Evolutionary conservation across 805 yeast species (phyloP), one percentile per base, ranked within the genome.

Genomic region (Saturnispora dispora): DNA sequence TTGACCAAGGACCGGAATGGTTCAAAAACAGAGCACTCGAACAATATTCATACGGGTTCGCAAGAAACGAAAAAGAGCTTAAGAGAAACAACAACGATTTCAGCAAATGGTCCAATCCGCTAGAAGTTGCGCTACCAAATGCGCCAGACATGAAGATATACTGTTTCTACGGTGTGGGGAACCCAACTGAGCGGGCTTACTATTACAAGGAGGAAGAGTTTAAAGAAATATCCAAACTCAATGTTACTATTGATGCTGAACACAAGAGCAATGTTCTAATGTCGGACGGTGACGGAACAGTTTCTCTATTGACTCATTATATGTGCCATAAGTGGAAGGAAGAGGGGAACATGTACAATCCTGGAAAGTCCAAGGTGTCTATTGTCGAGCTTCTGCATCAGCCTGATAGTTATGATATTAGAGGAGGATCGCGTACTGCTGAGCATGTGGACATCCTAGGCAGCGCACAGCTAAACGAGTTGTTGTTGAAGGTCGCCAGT

Each of bases 371-470:
- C 2, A 61, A 72, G 18, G 95, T 91, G 20, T 90, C 79, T 22
- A 75, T 89, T 46, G 96, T 91, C 13, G 99, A 93, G 68, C 84
- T 93, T 71, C 77, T 79, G 60, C 96, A 93, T 62, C 95, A 90
- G 63, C 99, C 99, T 0, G 96, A 88, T 62, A 71, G 87, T 57
- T 89, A 86, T 60, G 99, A 93, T 69, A 86, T 93, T 33, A 77
- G 99, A 57, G 99, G 99, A 25, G 99, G 99, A 13, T 95, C 96
- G 10, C 86, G 85, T 64, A 91, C 97, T 0, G 97, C 98, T 1
- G 99, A 93, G 61, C 99, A 93, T 66, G 99, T 93, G 28, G 99
- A 93, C 64, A 90, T 93, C 45, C 72, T 93, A 45, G 99, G 99
- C 2, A 82, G 95, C 55, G 88, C 97, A 1, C 95, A 85, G 62